phyloP scores from a whole-genome alignment of 257 asterid genomes.

The Apocynum venetum region DNA sequence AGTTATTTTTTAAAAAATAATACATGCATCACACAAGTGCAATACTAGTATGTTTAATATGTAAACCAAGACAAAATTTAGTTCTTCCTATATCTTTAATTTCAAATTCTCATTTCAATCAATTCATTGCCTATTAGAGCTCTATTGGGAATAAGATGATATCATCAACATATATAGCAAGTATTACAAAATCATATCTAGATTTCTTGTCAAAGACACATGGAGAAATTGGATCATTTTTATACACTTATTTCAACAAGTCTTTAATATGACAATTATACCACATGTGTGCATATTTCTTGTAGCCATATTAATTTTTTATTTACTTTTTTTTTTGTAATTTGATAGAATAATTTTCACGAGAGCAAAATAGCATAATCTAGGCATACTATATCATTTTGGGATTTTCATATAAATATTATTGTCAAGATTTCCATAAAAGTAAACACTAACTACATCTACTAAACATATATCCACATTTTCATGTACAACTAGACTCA shows the following conservation, averaged over 20 bases:
- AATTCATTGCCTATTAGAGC: neutral
- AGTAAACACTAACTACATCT: neutral
- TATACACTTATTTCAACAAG: too few species aligned
- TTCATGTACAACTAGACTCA: too few species aligned
- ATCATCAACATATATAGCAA: neutral
- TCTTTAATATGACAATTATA: too few species aligned
- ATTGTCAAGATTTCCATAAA: neutral
- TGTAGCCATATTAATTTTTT: too few species aligned
- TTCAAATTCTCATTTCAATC: neutral
- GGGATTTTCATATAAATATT: neutral
- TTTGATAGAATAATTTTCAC: neutral
- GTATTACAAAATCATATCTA: neutral
- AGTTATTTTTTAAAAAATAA: too few species aligned
- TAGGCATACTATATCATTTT: neutral
- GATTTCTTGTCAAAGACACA: neutral
- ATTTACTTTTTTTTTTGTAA: too few species aligned
- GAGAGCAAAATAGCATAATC: neutral
- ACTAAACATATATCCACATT: neutral
- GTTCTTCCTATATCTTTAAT: neutral
- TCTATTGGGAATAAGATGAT: neutral
- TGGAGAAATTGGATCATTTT: neutral
- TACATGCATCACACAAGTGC: too few species aligned
- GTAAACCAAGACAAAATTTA: neutral
- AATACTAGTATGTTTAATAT: neutral
- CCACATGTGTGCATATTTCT: too few species aligned